A percentile compares a stretch with the other conserved stretches of the same genome.
These are phyloP conservation scores for Gelatoporia subvermispora DNA, from an alignment of 768 basidiomycete genomes.

Conservation along the genomic window DNA sequence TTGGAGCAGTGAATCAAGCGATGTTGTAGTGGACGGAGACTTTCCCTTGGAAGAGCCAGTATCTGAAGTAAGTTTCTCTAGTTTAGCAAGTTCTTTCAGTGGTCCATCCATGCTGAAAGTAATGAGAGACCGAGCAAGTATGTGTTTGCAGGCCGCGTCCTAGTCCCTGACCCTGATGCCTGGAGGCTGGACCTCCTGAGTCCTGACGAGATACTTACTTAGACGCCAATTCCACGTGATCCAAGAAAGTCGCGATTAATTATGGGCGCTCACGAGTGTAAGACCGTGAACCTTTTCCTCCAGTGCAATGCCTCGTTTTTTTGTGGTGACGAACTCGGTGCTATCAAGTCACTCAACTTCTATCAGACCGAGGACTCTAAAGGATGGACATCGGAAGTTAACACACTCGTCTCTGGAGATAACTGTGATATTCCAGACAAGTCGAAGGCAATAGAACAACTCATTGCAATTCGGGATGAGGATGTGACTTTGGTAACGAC, in stretches of 20 bases:
- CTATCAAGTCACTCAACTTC: conserved; percentile 59
- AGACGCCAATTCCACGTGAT: no score
- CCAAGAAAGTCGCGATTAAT: background rate
- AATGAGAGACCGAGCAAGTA: background rate
- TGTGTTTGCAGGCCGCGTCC: background rate
- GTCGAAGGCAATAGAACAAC: conserved; percentile 33
- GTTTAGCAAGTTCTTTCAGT: conserved; percentile 74
- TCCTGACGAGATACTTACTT: no score
- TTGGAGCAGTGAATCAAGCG: conserved; percentile 60
- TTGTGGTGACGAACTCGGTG: conserved; percentile 75
- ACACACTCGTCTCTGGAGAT: conserved; percentile 14
- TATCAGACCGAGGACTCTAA: conserved; percentile 22
- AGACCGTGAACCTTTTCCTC: background rate
- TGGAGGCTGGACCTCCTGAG: no score
- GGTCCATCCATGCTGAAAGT: conserved; percentile 56
- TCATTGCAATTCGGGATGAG: conserved; percentile 23
- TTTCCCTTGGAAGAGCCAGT: conserved; percentile 43
- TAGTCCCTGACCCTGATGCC: no score
- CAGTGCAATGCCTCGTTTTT: conserved; percentile 55
- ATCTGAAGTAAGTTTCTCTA: conserved; percentile 56
- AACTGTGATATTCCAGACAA: conserved; percentile 27
- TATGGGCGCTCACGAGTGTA: conserved; percentile 1
- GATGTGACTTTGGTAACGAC: conserved; percentile 15
- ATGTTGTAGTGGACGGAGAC: conserved; percentile 47
- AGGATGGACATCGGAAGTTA: conserved; percentile 30